Evolutionary conservation across 805 yeast species (phyloP), one percentile per base, ranked within the genome.

Genomic region (Candida jianshihensis): DNA sequence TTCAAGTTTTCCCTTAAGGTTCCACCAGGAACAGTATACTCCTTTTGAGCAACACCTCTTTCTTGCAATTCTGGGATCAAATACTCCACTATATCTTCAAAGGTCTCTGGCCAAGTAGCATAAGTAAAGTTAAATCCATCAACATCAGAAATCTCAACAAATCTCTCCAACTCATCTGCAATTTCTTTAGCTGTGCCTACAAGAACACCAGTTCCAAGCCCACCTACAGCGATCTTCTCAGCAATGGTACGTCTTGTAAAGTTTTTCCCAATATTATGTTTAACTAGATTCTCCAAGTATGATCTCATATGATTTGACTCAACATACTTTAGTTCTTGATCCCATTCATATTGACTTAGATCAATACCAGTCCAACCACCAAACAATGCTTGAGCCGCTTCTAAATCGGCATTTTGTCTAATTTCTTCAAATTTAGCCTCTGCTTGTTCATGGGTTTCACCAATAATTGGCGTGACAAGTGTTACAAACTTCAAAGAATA

Each of bases 21-120:
- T 20, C 28, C 45, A 6, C 56, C 29, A 26, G n/a, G 18, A 26
- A 26, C 29, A 26, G 29, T 17, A 26, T 26, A 26, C 11, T 26
- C 29, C 59, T 36, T 26, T 11, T 26, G 29, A 7, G 29, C 29
- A 4, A 26, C 6, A 14, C 29, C 29, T 26, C 29, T 26, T 17
- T 26, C 15, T 11, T 26, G 29, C 13, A 26, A n/a, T 15, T 26
- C 29, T 14, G 29, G 29, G 6, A 26, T 26, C 8, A 26, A 16
- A 16, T 14, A 15, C 6, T 26, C 29, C 18, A 26, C 29, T 26
- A 26, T 6, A 26, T 26, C 29, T 11, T 26, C 29, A 26, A 26
- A 26, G 6, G 29, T 26, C 15, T 26, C 29, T 6, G 29, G 29
- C 29, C 29, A 26, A 14, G 29, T 26, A 14, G 29, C 29, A 26